Evolutionary conservation across 495 filamentous ascomycete species (phyloP), one percentile per base, ranked within the genome.

Genomic region (Neurospora cerealis): DNA sequence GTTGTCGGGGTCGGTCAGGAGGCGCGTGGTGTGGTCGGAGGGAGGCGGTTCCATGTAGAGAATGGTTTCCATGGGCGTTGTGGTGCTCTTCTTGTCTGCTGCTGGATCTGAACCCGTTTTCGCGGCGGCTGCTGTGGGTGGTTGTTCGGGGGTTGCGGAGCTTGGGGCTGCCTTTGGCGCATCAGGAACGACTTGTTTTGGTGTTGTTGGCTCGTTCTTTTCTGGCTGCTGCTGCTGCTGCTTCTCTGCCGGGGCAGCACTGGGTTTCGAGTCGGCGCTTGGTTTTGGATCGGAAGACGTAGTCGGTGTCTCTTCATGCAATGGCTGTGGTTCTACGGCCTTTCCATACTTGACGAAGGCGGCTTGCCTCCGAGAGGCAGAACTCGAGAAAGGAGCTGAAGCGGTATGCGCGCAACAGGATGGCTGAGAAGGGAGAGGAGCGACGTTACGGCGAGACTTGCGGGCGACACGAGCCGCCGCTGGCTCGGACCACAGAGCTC

Each of bases 51-150:
- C 86, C 78, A 75, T 91, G 72, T 92, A 87, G 1, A 93, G 85
- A 17, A 93, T 88, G 17, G 88, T 88, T 44, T 93, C 90, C 72
- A 92, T 85, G 0, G 90, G 89, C 54, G 54, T 48, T n/a, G 44
- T 62, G 28, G 87, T 89, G 24, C 71, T 73, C 70, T 72, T 76
- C 32, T 80, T 78, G 46, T 71, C 72, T 48, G 60, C 34, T 8
- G 24, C 7, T n/a, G 60, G 40, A 42, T 72, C 74, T 74, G 54
- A 69, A 13, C 37, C 37, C 9, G 17, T 71, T 66, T 60, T 48
- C 69, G 54, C 3, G 15, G 54, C 54, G 32, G 48, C 36, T 24
- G 72, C 48, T 4, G 54, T 69, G 21, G 37, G 24, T 48, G 38
- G 69, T 11, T 48, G 48, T 36, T 60, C 19, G 66, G 36, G 54